These are phyloP conservation scores for Pseudozyma pruni DNA, from an alignment of 1,284 basidiomycete genomes.

Conservation along the genomic window DNA sequence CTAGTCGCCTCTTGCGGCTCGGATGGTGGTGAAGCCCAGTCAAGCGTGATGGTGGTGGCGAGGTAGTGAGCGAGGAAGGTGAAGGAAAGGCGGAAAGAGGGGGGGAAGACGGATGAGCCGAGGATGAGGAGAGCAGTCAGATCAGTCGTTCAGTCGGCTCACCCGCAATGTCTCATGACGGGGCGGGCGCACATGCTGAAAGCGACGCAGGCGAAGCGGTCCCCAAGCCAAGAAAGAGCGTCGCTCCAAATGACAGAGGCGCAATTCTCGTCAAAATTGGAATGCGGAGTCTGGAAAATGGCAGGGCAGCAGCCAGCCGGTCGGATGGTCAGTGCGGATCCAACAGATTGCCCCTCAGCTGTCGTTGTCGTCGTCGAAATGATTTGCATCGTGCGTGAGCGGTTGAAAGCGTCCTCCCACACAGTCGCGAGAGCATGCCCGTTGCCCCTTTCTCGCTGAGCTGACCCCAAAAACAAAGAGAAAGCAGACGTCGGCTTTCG, in stretches of 20 bases:
- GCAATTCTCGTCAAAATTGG: not conserved
- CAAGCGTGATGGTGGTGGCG: too few species aligned
- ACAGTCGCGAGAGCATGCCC: not conserved
- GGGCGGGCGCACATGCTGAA: not conserved
- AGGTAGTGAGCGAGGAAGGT: not conserved
- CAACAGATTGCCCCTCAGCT: not conserved
- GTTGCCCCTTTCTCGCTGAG: too few species aligned
- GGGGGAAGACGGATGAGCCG: not conserved
- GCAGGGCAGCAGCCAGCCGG: too few species aligned
- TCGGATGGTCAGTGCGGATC: constrained; percentile 22
- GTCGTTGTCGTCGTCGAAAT: not conserved
- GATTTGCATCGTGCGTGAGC: constrained; percentile 21
- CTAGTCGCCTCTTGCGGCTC: too few species aligned
- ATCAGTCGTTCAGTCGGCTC: not conserved
- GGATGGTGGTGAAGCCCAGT: too few species aligned
- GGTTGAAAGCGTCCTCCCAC: constrained; percentile 2
- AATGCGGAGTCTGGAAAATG: constrained; percentile 12
- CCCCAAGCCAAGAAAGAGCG: not conserved
- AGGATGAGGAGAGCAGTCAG: too few species aligned
- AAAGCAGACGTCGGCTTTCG: too few species aligned
- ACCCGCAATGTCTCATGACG: not conserved
- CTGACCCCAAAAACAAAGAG: too few species aligned
- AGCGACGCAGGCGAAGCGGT: not conserved
- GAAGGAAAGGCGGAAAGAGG: not conserved
- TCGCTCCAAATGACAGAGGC: too few species aligned